Base-by-base conservation (phyloP, 2,329 filamentous ascomycete species). In the Clonostachys chloroleuca region DNA sequence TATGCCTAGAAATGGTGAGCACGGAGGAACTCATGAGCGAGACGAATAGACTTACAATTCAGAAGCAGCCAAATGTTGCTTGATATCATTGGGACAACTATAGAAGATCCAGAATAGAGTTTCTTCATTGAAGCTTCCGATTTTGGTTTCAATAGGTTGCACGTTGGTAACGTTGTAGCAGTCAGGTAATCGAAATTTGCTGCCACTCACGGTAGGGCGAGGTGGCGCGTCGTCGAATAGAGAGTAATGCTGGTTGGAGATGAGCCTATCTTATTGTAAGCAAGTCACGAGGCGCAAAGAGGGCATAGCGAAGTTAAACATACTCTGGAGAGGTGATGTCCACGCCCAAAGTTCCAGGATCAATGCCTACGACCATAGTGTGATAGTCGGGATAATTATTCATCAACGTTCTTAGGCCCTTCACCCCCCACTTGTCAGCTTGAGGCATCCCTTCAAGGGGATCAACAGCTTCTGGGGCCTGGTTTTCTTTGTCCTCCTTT, bases 91-190 rank as follows among this genome's bases (percentile, higher is more conserved):
- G 8, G 83, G 80, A 50, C 79, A 83, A 63, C 78, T 83, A 62
- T 86, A 86, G 58, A 86, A 86, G 53, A 86, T 86, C 75, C 80
- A 84, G 62, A 86, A 81, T 43, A 86, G 65, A 0, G 83, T 84
- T 63, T 86, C 83, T 52, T 86, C 83, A 54, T 84, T 85, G 63
- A 86, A 85, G 52, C 77, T 84, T 39, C 72, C 71, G 43, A 86
- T 82, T 62, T 86, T 86, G 55, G 74, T 80, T 51, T 85, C 80
- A 45, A 86, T 76, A 4, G 80, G 74, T 53, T 83, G 80, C 24
- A 84, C 80, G 51, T 86, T 86, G 51, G 75, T 81, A 34, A 86
- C 83, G 46, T 75, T 78, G 58, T 86, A 86, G 62, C 83, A 86
- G 42, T 86, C 83, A 0, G 83, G 83, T 33, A 86, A 64, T 12